These are phyloP conservation scores for Saccharomyces uvarum DNA, from an alignment of 1,139 yeast species.

Conservation along the genomic window DNA sequence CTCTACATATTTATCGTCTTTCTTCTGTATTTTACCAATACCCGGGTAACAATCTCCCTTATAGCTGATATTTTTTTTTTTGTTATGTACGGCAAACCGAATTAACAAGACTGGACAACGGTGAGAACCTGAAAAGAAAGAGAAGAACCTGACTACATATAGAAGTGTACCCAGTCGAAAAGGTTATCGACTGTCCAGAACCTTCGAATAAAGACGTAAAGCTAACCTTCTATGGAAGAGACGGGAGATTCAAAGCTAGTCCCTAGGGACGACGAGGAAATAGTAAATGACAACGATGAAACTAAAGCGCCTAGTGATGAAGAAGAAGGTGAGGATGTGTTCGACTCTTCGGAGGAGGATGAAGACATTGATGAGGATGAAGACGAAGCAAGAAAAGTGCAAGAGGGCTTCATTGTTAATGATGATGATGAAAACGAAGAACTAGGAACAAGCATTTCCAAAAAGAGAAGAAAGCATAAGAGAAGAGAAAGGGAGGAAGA, in stretches of 20 bases:
- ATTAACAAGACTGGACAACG: neutral
- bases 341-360: conserved; percentile 69
- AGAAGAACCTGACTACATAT: neutral
- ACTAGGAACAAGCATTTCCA: conserved; percentile 35
- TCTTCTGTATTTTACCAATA: neutral
- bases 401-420: conserved; percentile 91
- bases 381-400: conserved; percentile 64
- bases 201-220: neutral
- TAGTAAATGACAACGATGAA: conserved; percentile 29
- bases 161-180: neutral
- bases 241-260: neutral
- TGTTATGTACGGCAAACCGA: neutral
- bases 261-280: conserved; percentile 26
- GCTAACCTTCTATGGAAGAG: neutral
- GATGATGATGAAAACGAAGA: conserved; percentile 69
- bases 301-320: conserved; percentile 36
- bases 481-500: conserved; percentile 35
- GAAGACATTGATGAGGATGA: conserved; percentile 71
- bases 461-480: conserved; percentile 39
- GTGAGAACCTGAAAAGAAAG: neutral
- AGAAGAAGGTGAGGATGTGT: conserved; percentile 41
- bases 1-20: neutral
- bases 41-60: neutral
- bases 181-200: neutral
- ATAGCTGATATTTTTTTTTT: neutral